Conservation (phyloP, 2,329 filamentous ascomycete genomes). For the Penicillium decumbens region DNA sequence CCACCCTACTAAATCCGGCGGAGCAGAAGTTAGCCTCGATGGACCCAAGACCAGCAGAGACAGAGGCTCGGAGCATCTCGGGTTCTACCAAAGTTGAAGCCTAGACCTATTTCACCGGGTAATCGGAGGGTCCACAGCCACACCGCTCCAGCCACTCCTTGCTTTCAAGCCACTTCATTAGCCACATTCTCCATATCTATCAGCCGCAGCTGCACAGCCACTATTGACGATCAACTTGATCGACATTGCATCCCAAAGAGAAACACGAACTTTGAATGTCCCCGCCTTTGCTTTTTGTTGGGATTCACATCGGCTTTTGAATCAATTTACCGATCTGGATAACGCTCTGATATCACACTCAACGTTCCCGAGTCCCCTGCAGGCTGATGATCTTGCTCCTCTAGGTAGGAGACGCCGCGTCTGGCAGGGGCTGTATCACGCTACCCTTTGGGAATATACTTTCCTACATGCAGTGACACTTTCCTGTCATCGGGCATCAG, state of each 20-base stretch:
- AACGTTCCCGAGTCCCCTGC: not conserved
- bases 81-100: not conserved
- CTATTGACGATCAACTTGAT: conserved; percentile 1
- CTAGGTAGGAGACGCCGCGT: not conserved
- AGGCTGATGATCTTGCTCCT: not conserved
- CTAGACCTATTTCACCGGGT: conserved; percentile 9
- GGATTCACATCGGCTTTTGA: not conserved
- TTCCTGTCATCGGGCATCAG: not conserved
- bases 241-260: conserved; percentile 1
- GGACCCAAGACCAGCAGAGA: not conserved
- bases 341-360: not conserved
- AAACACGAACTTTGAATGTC: conserved; percentile 4
- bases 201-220: conserved; percentile 1
- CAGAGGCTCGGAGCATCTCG: not conserved
- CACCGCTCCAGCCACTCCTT: conserved; percentile 21
- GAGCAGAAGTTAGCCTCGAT: not conserved
- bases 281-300: conserved; percentile 12
- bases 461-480: not conserved
- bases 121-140: conserved; percentile 16
- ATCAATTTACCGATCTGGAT: not conserved
- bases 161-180: conserved; percentile 13
- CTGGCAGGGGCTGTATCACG: not conserved
- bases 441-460: not conserved
- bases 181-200: conserved; percentile 13
- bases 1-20: conserved; percentile 2